phyloP scores from a whole-genome alignment of 768 basidiomycete species.

The Xanthoconium stramineum region DNA sequence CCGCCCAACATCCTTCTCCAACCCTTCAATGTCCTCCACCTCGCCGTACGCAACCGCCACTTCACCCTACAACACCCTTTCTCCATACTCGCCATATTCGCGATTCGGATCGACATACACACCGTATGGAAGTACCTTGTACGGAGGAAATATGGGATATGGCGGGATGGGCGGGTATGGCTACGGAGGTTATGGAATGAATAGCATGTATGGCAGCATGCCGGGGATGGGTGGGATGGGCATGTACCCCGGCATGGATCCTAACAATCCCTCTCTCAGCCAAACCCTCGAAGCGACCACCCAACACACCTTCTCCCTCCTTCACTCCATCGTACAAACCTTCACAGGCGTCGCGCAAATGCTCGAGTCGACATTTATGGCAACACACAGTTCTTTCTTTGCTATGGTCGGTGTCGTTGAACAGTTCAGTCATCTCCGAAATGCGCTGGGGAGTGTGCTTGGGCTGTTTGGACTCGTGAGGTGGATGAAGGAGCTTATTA shows the following conservation, averaged over 20 bases:
- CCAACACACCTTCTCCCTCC: constrained; percentile 86
- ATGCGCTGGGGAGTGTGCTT: constrained; percentile 90
- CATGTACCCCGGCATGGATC: constrained; percentile 42
- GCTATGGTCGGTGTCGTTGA: constrained; percentile 97
- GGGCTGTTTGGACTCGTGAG: constrained; percentile 87
- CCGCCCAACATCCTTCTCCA: constrained; percentile 53
- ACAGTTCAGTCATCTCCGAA: constrained; percentile 87
- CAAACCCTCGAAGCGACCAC: constrained; percentile 89
- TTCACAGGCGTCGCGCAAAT: constrained; percentile 95
- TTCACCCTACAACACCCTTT: constrained; percentile 45
- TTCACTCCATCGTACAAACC: constrained; percentile 94
- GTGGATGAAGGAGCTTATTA: constrained; percentile 72
- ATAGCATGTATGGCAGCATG: constrained; percentile 43
- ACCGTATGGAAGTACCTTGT: constrained; percentile 30
- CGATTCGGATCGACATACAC: constrained; percentile 36
- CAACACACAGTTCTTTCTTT: constrained; percentile 92
- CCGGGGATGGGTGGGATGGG: constrained; percentile 41
- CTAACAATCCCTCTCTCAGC: constrained; percentile 63
- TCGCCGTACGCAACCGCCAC: constrained; percentile 36
- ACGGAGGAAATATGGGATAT: constrained; percentile 36
- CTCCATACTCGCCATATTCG: constrained; percentile 45
- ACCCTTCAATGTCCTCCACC: constrained; percentile 35
- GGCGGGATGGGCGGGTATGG: constrained; percentile 45
- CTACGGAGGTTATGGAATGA: constrained; percentile 47
- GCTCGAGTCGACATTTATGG: constrained; percentile 97